These are phyloP conservation scores for Lentithecium fluviatile DNA, from an alignment of 495 filamentous ascomycete species.

Conservation along the genomic window DNA sequence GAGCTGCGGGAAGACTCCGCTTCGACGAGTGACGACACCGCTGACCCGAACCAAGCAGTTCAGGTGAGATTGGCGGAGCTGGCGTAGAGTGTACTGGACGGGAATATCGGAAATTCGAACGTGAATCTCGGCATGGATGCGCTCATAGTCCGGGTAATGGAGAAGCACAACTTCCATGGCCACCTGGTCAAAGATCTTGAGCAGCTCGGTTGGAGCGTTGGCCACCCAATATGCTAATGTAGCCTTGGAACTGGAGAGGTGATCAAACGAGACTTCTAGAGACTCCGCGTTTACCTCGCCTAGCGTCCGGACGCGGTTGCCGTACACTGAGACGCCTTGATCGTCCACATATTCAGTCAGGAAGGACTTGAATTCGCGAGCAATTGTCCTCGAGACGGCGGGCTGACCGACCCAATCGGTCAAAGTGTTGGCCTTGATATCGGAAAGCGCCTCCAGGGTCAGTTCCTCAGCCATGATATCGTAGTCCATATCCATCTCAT, in stretches of 20 bases:
- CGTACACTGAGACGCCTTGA: slow-evolving; percentile 85
- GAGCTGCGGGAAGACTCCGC: slow-evolving; percentile 96
- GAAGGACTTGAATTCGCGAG: slow-evolving; percentile 95
- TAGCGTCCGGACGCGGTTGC: slow-evolving; percentile 84
- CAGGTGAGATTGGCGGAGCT: slow-evolving; percentile 92
- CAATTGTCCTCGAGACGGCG: slow-evolving; percentile 88
- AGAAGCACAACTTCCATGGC: slow-evolving; percentile 93
- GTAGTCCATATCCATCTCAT: slow-evolving; percentile 82
- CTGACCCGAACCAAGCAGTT: slow-evolving; percentile 94
- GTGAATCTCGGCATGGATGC: slow-evolving; percentile 97
- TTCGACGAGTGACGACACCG: slow-evolving; percentile 92
- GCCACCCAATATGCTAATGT: slow-evolving; percentile 96
- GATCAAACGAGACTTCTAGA: slow-evolving; percentile 92
- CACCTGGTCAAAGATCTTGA: slow-evolving; percentile 95
- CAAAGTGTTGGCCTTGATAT: slow-evolving; percentile 86
- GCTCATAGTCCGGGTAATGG: slow-evolving; percentile 95
- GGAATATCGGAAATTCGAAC: slow-evolving; percentile 95
- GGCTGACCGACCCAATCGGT: slow-evolving; percentile 94
- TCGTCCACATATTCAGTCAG: slow-evolving; percentile 93
- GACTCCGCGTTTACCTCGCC: slow-evolving; percentile 96
- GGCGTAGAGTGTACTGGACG: slow-evolving; percentile 92
- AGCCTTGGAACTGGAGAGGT: slow-evolving; percentile 85
- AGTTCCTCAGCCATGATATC: slow-evolving; percentile 95
- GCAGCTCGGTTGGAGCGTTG: slow-evolving; percentile 87
- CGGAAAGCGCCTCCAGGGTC: slow-evolving; percentile 83